Percentiles rank a stretch among this genome's conserved stretches.
phyloP scores from a whole-genome alignment of 371 early-diverging fungal genomes.

The Agmasoma carcini region DNA sequence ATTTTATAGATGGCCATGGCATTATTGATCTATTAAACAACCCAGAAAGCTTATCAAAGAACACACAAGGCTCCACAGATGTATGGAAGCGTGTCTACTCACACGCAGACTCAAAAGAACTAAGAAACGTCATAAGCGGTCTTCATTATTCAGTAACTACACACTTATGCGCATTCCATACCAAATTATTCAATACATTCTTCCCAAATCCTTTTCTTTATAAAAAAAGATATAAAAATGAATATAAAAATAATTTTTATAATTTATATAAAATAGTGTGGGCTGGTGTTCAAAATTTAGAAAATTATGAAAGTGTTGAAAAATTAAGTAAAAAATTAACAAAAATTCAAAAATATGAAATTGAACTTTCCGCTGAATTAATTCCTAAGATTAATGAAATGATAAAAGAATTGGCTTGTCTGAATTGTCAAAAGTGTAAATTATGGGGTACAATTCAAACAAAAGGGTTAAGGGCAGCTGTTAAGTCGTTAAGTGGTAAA shows the following conservation, averaged over 20 bases:
- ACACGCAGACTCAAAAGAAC: background rate
- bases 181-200: slow-evolving; percentile 1
- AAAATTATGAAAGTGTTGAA: background rate
- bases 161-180: slow-evolving; percentile 25
- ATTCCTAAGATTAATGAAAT: slow-evolving; percentile 11
- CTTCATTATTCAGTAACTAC: slow-evolving; percentile 36
- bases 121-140: slow-evolving; percentile 26
- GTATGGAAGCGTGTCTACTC: slow-evolving; percentile 30
- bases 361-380: background rate
- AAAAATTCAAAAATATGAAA: background rate
- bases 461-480: slow-evolving; percentile 64
- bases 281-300: slow-evolving; percentile 10
- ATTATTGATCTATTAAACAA: slow-evolving; percentile 4
- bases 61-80: slow-evolving; percentile 6
- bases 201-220: slow-evolving; percentile 21
- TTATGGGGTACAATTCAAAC: slow-evolving; percentile 78
- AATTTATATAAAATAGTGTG: slow-evolving; percentile 18
- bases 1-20: slow-evolving; percentile 1
- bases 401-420: slow-evolving; percentile 71
- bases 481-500: slow-evolving; percentile 61
- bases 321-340: background rate
- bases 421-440: slow-evolving; percentile 86
- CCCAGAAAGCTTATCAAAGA: slow-evolving; percentile 8
- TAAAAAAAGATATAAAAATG: slow-evolving; percentile 9
- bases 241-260: slow-evolving; percentile 25